Conservation (phyloP, 192 early-diverging fungal genomes). For the Phlyctochytrium bullatum region DNA sequence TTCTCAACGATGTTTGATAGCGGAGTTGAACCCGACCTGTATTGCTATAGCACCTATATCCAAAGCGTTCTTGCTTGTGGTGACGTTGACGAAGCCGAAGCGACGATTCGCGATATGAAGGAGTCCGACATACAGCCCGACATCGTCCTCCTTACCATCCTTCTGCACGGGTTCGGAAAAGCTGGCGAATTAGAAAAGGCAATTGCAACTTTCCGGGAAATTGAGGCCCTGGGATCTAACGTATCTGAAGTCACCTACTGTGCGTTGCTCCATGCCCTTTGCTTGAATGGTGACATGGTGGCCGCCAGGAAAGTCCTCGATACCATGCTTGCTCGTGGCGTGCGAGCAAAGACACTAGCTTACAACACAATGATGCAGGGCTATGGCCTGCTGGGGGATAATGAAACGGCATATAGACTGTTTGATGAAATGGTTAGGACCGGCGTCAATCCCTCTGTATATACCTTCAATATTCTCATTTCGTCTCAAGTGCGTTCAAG, state of each 20-base stretch:
- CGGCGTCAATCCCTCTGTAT: slow-evolving; percentile 11
- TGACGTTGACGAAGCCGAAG: not conserved
- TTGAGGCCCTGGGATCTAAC: slow-evolving; percentile 4
- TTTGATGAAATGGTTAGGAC: slow-evolving; percentile 11
- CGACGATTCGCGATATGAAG: slow-evolving; percentile 18
- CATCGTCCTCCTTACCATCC: slow-evolving; percentile 20
- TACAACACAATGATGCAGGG: slow-evolving; percentile 34
- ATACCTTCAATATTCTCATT: slow-evolving; percentile 30
- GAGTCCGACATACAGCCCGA: not conserved
- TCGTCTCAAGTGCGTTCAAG: slow-evolving; percentile 9
- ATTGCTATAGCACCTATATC: slow-evolving; percentile 20
- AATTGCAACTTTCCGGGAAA: not conserved
- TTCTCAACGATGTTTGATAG: slow-evolving; percentile 12
- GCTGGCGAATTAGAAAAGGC: slow-evolving; percentile 13
- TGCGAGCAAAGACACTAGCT: slow-evolving; percentile 1
- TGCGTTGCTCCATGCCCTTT: slow-evolving; percentile 17
- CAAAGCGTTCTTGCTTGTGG: slow-evolving; percentile 6
- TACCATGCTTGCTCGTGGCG: slow-evolving; percentile 10
- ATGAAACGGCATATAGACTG: slow-evolving; percentile 10
- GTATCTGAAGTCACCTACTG: not conserved
- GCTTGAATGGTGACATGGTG: slow-evolving; percentile 19
- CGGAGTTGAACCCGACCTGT: slow-evolving; percentile 20
- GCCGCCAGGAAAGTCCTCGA: slow-evolving; percentile 19
- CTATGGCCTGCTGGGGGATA: slow-evolving; percentile 22
- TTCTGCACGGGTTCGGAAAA: slow-evolving; percentile 13